Percentiles rank a stretch among this genome's conserved stretches.
Evolutionary conservation across 1,139 yeast genomes (phyloP).

Genomic region (Blastobotrys raffinosifermentans): DNA sequence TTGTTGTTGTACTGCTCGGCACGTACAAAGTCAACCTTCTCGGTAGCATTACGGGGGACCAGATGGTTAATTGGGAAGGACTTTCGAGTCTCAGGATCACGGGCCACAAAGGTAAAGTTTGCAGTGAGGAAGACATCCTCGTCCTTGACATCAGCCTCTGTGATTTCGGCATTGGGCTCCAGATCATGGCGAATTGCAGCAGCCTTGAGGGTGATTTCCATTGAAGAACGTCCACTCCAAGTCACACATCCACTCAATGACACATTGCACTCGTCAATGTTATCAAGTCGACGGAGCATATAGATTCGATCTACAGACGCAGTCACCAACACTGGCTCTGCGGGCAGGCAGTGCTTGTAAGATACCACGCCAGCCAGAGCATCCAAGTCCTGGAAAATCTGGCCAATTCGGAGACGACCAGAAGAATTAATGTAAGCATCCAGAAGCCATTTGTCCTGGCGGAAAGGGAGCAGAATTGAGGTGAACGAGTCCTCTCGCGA

Average conservation of each 20-base stretch:
- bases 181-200: constrained; percentile 59
- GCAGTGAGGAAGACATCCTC: constrained; percentile 69
- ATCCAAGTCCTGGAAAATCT: constrained; percentile 84
- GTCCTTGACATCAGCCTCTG: constrained; percentile 39
- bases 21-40: constrained; percentile 77
- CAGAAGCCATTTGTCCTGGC: constrained; percentile 73
- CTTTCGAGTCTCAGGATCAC: constrained; percentile 83
- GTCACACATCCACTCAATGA: constrained; percentile 82
- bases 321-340: constrained; percentile 88
- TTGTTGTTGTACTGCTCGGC: constrained; percentile 87
- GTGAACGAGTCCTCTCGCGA: constrained; percentile 74
- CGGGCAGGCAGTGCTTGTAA: constrained; percentile 80
- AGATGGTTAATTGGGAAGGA: constrained; percentile 80
- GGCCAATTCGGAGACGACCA: constrained; percentile 86
- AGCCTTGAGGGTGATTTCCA: constrained; percentile 92
- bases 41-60: constrained; percentile 64
- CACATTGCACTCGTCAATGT: constrained; percentile 67
- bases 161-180: constrained; percentile 22
- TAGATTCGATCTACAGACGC: constrained; percentile 91
- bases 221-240: constrained; percentile 91
- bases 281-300: constrained; percentile 80
- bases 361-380: constrained; percentile 87
- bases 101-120: constrained; percentile 89
- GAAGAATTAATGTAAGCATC: constrained; percentile 85
- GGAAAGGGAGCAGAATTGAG: constrained; percentile 69